phyloP scores from a whole-genome alignment of 257 asterid species.

The Solanum paucissectum region DNA sequence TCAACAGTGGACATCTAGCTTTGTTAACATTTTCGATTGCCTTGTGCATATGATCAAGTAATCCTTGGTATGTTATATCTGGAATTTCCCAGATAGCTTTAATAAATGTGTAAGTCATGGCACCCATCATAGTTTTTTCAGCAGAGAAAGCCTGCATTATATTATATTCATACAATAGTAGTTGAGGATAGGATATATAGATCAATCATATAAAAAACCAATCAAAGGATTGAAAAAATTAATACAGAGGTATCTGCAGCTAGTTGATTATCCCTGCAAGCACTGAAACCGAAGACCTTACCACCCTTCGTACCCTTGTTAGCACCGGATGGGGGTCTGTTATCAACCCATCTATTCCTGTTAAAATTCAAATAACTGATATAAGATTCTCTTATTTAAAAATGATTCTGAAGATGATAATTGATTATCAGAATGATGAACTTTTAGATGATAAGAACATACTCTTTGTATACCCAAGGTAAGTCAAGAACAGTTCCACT shows the following conservation, averaged over 20 bases:
- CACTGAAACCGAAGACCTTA: slow-evolving; percentile 56
- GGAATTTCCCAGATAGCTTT: slow-evolving; percentile 29
- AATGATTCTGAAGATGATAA: not conserved
- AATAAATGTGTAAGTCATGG: slow-evolving; percentile 55
- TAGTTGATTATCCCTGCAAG: slow-evolving; percentile 68
- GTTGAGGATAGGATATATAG: not conserved
- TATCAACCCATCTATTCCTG: slow-evolving; percentile 45
- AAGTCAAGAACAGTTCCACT: slow-evolving; percentile 78
- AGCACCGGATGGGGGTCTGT: slow-evolving; percentile 32
- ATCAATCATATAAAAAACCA: not conserved
- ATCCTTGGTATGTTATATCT: slow-evolving; percentile 28
- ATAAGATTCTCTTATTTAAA: not conserved
- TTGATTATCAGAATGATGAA: not conserved
- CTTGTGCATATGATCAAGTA: slow-evolving; percentile 32
- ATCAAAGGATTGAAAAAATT: not conserved
- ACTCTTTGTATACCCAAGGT: slow-evolving; percentile 40
- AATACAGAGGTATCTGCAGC: slow-evolving; percentile 71
- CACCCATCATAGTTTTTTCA: slow-evolving; percentile 37
- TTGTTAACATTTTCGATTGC: slow-evolving; percentile 26
- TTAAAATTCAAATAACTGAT: not conserved
- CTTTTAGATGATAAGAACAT: not conserved
- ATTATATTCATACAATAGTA: not conserved
- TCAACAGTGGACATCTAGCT: slow-evolving; percentile 18
- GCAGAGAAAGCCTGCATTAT: slow-evolving; percentile 35
- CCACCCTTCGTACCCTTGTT: slow-evolving; percentile 58